These are phyloP conservation scores for Hylodesmum podocarpum DNA, from an alignment of 306 rosid species.

Conservation along the genomic window DNA sequence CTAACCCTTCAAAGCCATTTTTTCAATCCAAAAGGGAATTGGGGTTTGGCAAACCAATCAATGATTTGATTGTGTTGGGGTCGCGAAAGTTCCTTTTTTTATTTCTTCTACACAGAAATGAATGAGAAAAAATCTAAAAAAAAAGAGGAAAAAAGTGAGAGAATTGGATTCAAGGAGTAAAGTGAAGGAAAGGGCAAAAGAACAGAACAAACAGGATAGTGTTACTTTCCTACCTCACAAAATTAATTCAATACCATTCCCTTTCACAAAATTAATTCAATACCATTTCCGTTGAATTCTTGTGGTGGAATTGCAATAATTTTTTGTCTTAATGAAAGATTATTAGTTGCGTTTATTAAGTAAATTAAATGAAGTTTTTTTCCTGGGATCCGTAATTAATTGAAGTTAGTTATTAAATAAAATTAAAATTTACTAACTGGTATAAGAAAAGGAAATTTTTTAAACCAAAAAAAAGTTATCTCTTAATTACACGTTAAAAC, in stretches of 20 bases:
- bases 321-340: too few species aligned
- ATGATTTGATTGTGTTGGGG: background rate
- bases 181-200: constrained; percentile 5
- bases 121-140: background rate
- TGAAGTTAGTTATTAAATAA: too few species aligned
- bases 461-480: too few species aligned
- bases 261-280: too few species aligned
- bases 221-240: background rate
- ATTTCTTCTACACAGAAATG: background rate
- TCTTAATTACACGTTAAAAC: too few species aligned
- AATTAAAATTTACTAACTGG: too few species aligned
- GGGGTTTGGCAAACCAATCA: background rate
- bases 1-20: constrained; percentile 10
- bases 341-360: too few species aligned
- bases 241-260: background rate
- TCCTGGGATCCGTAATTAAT: too few species aligned
- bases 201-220: background rate
- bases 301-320: too few species aligned
- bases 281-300: too few species aligned
- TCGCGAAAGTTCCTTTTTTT: background rate
- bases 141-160: background rate
- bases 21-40: background rate
- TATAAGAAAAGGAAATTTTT: too few species aligned
- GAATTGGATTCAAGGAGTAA: constrained; percentile 58
- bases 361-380: too few species aligned